Conservation (phyloP, 768 basidiomycete species). For the Macrolepiota fuliginosa region DNA sequence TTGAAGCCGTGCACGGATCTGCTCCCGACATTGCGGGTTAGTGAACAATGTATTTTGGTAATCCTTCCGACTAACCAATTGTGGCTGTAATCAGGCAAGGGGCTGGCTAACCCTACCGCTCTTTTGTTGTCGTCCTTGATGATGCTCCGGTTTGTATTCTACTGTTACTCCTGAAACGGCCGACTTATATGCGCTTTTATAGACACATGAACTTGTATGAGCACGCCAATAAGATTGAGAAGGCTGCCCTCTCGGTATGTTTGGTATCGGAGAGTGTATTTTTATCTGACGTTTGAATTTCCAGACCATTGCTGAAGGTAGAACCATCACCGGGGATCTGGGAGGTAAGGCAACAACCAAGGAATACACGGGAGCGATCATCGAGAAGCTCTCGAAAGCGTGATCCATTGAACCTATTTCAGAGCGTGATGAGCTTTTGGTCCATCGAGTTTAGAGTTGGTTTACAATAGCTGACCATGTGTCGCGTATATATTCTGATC, state of each 20-base stretch:
- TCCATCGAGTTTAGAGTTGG: constrained; percentile 14
- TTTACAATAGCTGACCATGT: constrained; percentile 2
- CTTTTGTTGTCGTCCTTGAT: constrained; percentile 91
- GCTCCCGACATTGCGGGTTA: constrained; percentile 97
- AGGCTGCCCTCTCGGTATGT: constrained; percentile 83
- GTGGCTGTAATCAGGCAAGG: constrained; percentile 56
- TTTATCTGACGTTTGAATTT: constrained; percentile 14
- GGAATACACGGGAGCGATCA: constrained; percentile 89
- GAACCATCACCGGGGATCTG: constrained; percentile 91
- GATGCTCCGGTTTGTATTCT: constrained; percentile 81
- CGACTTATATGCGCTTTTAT: constrained; percentile 17
- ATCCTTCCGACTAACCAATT: neutral
- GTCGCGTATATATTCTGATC: neutral
- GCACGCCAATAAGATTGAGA: constrained; percentile 87
- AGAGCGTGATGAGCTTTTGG: constrained; percentile 18
- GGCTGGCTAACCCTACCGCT: constrained; percentile 99
- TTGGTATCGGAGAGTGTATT: neutral
- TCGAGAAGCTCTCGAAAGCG: constrained; percentile 53
- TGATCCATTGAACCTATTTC: constrained; percentile 9
- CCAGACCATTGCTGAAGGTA: constrained; percentile 97
- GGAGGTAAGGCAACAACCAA: constrained; percentile 89
- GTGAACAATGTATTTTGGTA: constrained; percentile 10
- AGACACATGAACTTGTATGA: constrained; percentile 92
- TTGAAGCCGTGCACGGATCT: constrained; percentile 98
- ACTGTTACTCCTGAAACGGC: constrained; percentile 14